A percentile compares a stretch with the other conserved stretches of the same genome.
Evolutionary conservation across 495 filamentous ascomycete genomes (phyloP).

Genomic region (Penicillium goetzii): DNA sequence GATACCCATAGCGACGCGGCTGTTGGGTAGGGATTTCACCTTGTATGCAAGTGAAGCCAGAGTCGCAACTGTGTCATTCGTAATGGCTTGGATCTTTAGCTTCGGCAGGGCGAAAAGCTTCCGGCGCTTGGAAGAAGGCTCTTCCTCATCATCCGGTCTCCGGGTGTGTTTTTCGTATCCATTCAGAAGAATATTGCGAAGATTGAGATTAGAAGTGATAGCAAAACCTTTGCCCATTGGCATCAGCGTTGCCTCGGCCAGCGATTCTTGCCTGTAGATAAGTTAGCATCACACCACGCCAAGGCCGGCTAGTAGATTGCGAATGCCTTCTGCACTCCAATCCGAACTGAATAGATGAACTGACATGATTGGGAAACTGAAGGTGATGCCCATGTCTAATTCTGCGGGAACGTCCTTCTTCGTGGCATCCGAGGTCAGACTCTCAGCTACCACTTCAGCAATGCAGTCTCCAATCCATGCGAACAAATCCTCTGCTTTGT

Average conservation of each 20-base stretch:
- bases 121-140: constrained; percentile 50
- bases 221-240: constrained; percentile 89
- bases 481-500: constrained; percentile 75
- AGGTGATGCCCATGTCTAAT: constrained; percentile 79
- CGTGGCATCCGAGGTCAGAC: constrained; percentile 49
- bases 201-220: constrained; percentile 71
- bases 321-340: background rate
- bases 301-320: background rate
- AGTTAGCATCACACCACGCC: constrained; percentile 19
- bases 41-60: constrained; percentile 75
- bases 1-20: constrained; percentile 75
- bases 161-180: constrained; percentile 68
- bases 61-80: constrained; percentile 82
- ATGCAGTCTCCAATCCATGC: constrained; percentile 79
- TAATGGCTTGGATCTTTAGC: constrained; percentile 73
- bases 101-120: constrained; percentile 60
- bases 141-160: constrained; percentile 48
- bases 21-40: constrained; percentile 64
- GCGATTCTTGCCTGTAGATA: constrained; percentile 65
- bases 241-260: constrained; percentile 78
- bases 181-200: constrained; percentile 66
- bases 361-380: constrained; percentile 86
- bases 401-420: constrained; percentile 53
- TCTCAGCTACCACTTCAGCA: constrained; percentile 67
- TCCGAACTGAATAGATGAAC: constrained; percentile 14